Evolutionary conservation across 768 basidiomycete species (phyloP).

Genomic region (Krasilnikovozyma curviuscula): DNA sequence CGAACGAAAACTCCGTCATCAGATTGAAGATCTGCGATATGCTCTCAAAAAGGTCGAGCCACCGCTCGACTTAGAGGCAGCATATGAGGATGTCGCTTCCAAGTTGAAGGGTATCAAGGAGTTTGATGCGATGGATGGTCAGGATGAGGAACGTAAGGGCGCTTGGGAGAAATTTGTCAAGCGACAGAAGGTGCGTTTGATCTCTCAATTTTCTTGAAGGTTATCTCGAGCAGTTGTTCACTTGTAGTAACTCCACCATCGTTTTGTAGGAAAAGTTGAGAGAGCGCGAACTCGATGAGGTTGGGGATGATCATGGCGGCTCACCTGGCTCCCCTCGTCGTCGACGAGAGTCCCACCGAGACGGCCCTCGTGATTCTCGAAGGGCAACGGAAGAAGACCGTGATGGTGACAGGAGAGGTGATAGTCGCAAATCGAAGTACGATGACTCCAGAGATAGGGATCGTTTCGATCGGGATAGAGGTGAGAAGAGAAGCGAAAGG

Average conservation of each 20-base stretch:
- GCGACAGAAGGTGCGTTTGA: slow-evolving; percentile 53
- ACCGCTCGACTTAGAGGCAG: slow-evolving; percentile 48
- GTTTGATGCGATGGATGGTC: slow-evolving; percentile 64
- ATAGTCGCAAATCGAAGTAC: too few relatives aligned
- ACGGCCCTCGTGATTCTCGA: background rate
- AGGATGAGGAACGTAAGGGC: slow-evolving; percentile 54
- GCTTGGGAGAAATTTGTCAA: slow-evolving; percentile 79
- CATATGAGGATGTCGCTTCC: slow-evolving; percentile 62
- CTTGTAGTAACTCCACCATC: too few relatives aligned
- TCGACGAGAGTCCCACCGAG: background rate
- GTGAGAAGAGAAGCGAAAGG: too few relatives aligned
- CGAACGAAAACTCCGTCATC: slow-evolving; percentile 64
- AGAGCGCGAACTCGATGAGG: too few relatives aligned
- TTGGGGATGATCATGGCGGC: too few relatives aligned
- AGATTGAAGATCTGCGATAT: slow-evolving; percentile 90
- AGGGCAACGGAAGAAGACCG: too few relatives aligned
- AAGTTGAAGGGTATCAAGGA: slow-evolving; percentile 65
- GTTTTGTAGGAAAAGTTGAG: too few relatives aligned
- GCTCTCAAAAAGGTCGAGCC: slow-evolving; percentile 78
- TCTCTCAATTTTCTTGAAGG: background rate
- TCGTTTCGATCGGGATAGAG: too few relatives aligned
- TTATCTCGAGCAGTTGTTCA: too few relatives aligned
- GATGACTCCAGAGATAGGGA: too few relatives aligned
- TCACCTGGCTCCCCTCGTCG: background rate
- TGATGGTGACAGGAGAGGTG: too few relatives aligned